phyloP scores from a whole-genome alignment of 2,329 filamentous ascomycete species.

The Verticillium longisporum region DNA sequence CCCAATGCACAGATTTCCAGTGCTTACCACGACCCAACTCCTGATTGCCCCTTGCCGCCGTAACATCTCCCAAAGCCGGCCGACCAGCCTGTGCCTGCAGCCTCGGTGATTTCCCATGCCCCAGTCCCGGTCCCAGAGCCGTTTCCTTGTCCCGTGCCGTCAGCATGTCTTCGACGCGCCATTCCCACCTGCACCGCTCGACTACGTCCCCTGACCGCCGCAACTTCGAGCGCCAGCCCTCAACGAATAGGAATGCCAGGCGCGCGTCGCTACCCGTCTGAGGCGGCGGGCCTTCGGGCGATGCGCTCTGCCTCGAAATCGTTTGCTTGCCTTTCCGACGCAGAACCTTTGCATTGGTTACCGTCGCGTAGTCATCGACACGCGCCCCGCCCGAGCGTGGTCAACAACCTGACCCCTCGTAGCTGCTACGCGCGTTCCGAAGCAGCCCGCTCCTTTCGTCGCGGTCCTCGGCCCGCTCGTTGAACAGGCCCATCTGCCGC shows the following conservation, averaged over 20 bases:
- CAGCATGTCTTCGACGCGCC: conserved; percentile 14
- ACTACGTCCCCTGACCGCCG: conserved; percentile 22
- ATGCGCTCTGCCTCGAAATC: conserved; percentile 6
- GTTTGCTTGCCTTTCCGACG: not conserved
- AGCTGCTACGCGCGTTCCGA: conserved; percentile 8
- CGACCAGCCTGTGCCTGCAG: not conserved
- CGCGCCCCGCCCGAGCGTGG: conserved; percentile 26
- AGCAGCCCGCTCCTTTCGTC: conserved; percentile 24
- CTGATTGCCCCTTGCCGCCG: not conserved
- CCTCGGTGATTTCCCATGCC: not conserved
- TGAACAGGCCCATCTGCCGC: conserved; percentile 9
- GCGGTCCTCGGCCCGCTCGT: conserved; percentile 11
- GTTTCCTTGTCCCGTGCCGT: not conserved
- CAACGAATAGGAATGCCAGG: conserved; percentile 28
- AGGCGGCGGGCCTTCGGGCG: conserved; percentile 2
- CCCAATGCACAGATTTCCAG: not conserved
- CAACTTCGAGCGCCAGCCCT: conserved; percentile 28
- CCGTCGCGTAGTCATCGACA: not conserved
- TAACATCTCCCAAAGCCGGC: not conserved
- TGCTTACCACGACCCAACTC: not conserved
- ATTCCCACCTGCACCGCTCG: conserved; percentile 25
- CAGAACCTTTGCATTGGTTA: not conserved
- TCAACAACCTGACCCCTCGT: conserved; percentile 20
- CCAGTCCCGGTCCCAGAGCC: not conserved
- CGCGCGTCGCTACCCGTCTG: conserved; percentile 10